Evolutionary conservation across 306 rosid species (phyloP), one percentile per base, ranked within the genome.

Genomic region (Inga leiocalycina): DNA sequence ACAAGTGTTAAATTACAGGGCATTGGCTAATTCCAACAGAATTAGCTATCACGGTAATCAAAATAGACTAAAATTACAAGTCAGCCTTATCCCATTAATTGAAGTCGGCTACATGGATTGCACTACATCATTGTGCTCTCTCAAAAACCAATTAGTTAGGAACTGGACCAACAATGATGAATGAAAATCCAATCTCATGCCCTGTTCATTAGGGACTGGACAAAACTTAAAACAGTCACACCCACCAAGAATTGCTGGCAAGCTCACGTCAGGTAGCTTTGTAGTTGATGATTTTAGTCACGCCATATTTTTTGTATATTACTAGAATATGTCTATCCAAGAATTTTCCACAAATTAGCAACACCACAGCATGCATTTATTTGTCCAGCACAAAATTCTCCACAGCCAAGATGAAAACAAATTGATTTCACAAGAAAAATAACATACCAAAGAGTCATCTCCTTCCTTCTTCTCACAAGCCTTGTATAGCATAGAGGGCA

Each of bases 401-500:
- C 45, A 56, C 27, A 66, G 20, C 83, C 62, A 75, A 44, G 27
- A 85, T 79, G 51, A 78, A 72, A 85, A 75, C 49, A 49, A 77
- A 0, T 45, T 8, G 79, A 77, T 68, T 72, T 82, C 68, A 77
- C 45, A 77, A 80, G 85, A 77, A 65, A 44, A 75, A 81, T 79
- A 69, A 89, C 90, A 86, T 89, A 96, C 98, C 93, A 17, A 71
- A 52, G 89, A 76, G 46, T 86, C 91, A 74, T 90, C 91, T 64
- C 89, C 97, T 81, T 85, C 92, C 82, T 88, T 87, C 87, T 86
- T 92, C 82, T 94, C 97, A 59, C 54, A 75, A 34, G 81, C 85
- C 88, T 91, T 94, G 91, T 96, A 96, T 79, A 96, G 87, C 74
- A 84, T 76, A 43, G 92, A 30, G 75, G 98, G 98, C 54, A 91